Base-by-base conservation (phyloP, 2,329 filamentous ascomycete species). In the Chaetomiaceae sp. region DNA sequence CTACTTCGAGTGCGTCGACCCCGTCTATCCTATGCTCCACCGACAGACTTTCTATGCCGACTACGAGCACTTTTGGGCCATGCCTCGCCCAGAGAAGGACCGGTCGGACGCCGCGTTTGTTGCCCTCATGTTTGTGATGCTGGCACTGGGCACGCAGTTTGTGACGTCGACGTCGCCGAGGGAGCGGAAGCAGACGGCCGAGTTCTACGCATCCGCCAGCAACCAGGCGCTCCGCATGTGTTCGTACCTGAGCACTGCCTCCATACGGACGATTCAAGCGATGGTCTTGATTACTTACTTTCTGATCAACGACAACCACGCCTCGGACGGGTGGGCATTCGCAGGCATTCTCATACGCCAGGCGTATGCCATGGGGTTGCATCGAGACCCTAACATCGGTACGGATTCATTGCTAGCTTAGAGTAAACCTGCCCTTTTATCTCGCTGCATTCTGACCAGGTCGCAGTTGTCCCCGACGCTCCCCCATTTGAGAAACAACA, bases 221-320 rank as follows among this genome's bases (percentile, higher is more conserved):
- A 87, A 90, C 56, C 86, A 90, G 64, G 81, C 86, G 0, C 66
- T 91, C 35, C 76, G 86, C 2, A 77, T 89, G 59, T 84, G 80
- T 47, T 88, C 84, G 0, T 91, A 89, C 57, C 73, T 90, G 3
- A 89, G 85, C 62, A 80, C 79, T 36, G 83, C 85, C 2, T 86
- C 83, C 0, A 72, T 88, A 40, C 72, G 80, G 19, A 86, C 84
- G 1, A 79, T 90, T 26, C 84, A 88, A 63, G 80, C 86, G 36
- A 90, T 90, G 85, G 82, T 89, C 0, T 66, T 91, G n/a, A 81
- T 89, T 49, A 82, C 81, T 0, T 90, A 90, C 60, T 91, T 91
- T 56, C 71, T 91, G 29, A 89, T 90, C 69, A 91, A 91, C 58
- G 86, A 91, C 63, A 89, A 89, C 57, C 86, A 90, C 57, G 85